Evolutionary conservation across 169 alveolate genomes (phyloP).

Genomic region (Plasmodium inui): DNA sequence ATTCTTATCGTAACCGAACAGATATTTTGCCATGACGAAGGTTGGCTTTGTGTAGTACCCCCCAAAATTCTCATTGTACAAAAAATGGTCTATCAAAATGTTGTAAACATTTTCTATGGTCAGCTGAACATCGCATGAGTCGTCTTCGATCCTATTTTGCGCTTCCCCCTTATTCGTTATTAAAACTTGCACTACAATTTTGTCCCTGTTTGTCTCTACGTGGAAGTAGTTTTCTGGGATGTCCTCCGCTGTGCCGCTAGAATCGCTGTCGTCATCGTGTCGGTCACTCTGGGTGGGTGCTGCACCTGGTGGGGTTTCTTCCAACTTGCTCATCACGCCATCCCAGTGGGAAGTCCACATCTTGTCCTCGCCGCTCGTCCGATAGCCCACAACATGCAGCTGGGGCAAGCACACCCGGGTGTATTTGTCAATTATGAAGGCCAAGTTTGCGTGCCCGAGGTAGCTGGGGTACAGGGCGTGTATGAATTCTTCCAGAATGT

Average conservation of each 20-base stretch:
- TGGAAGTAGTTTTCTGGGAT: slow-evolving; percentile 5
- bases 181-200: slow-evolving; percentile 20
- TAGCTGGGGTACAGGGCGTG: slow-evolving; percentile 13
- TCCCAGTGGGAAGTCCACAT: background rate
- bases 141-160: background rate
- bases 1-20: slow-evolving; percentile 31
- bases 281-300: background rate
- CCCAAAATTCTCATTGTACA: slow-evolving; percentile 1
- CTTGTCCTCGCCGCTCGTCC: slow-evolving; percentile 17
- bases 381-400: slow-evolving; percentile 29
- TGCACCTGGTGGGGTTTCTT: background rate
- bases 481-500: background rate
- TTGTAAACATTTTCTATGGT: slow-evolving; percentile 34
- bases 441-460: slow-evolving; percentile 19
- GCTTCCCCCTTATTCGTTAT: background rate
- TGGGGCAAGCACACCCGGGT: slow-evolving; percentile 20
- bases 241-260: background rate
- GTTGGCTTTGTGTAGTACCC: background rate
- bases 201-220: slow-evolving; percentile 5
- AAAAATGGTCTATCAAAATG: slow-evolving; percentile 27
- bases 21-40: slow-evolving; percentile 18
- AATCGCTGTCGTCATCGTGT: background rate
- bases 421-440: slow-evolving; percentile 12
- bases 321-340: background rate
- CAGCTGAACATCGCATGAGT: slow-evolving; percentile 8